Evolutionary conservation across 805 yeast species (phyloP), one percentile per base, ranked within the genome.

Genomic region (Myxozyma monticola): DNA sequence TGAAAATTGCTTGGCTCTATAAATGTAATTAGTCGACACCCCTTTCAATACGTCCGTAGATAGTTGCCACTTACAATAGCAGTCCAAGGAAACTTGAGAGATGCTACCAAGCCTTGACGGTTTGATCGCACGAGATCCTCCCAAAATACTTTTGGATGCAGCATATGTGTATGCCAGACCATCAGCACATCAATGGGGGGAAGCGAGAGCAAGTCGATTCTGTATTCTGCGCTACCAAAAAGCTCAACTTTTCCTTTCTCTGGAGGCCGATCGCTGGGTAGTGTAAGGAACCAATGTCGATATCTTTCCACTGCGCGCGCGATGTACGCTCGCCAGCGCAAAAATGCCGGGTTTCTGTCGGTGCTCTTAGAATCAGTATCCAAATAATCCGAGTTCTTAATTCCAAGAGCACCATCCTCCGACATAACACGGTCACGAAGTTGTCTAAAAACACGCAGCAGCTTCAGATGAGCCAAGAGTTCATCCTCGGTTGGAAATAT

Each of bases 131-230:
- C 26, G 29, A 57, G 50, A 36, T 60, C 63, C 18, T 56, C 59
- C 42, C 59, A 43, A 33, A 47, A 59, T 14, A 45, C 47, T n/a
- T 45, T 37, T n/a, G 63, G 63, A 45, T 59, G 59, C 44, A 59
- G 48, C 53, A 59, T 42, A 30, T 51, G 60, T 1, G 62, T 44
- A 40, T 60, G 63, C 62, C 62, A 60, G 12, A 60, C 53, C 63
- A 60, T 60, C 24, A 60, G 48, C 28, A 60, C 59, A 40, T 60
- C 63, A 10, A 57, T 10, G 1, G 62, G 62, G 22, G 62, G 60
- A 36, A 59, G 22, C 20, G 39, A 25, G 17, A 35, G 40, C 20
- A 25, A n/a, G 21, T 33, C 33, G 21, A 48, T 25, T 2, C 26
- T 26, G 9, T n/a, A 20, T n/a, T 9, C 40, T 28, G 25, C 47